Conservation (phyloP, 805 yeast species). For the Blastobotrys parvus region DNA sequence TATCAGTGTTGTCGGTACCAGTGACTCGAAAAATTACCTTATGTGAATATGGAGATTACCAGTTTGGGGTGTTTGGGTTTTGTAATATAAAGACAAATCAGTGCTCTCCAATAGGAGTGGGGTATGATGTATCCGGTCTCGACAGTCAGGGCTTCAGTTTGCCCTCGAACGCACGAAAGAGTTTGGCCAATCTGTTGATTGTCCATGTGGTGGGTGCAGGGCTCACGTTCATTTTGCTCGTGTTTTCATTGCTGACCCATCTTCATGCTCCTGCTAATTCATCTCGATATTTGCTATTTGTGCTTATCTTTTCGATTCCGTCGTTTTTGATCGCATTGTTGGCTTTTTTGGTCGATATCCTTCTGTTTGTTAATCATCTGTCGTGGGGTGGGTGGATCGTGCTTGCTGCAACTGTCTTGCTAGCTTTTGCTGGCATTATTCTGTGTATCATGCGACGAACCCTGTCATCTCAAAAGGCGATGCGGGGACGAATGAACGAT, state of each 20-base stretch:
- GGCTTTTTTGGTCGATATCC: slow-evolving; percentile 72
- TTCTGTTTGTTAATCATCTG: slow-evolving; percentile 67
- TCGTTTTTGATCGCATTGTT: slow-evolving; percentile 62
- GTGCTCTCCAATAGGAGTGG: slow-evolving; percentile 38
- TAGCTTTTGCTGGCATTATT: slow-evolving; percentile 55
- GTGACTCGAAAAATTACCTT: slow-evolving; percentile 41
- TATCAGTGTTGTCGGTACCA: slow-evolving; percentile 57
- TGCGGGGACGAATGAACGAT: slow-evolving; percentile 13
- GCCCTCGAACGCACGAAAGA: slow-evolving; percentile 52
- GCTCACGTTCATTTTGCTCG: slow-evolving; percentile 40
- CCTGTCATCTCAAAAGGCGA: slow-evolving; percentile 28
- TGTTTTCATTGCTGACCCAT: slow-evolving; percentile 35
- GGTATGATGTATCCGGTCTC: slow-evolving; percentile 32
- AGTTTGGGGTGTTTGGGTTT: slow-evolving; percentile 66
- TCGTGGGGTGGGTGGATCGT: slow-evolving; percentile 84
- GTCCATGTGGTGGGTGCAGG: slow-evolving; percentile 62
- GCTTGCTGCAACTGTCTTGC: slow-evolving; percentile 55
- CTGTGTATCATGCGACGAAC: slow-evolving; percentile 69
- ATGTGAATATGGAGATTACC: slow-evolving; percentile 40
- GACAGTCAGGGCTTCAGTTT: slow-evolving; percentile 37
- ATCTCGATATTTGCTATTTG: slow-evolving; percentile 38
- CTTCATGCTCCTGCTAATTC: slow-evolving; percentile 31
- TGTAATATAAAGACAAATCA: slow-evolving; percentile 33
- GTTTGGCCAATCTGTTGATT: slow-evolving; percentile 51
- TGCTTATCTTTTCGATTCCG: slow-evolving; percentile 54